Evolutionary conservation across 805 yeast species (phyloP).

Genomic region (Saturnispora besseyi): DNA sequence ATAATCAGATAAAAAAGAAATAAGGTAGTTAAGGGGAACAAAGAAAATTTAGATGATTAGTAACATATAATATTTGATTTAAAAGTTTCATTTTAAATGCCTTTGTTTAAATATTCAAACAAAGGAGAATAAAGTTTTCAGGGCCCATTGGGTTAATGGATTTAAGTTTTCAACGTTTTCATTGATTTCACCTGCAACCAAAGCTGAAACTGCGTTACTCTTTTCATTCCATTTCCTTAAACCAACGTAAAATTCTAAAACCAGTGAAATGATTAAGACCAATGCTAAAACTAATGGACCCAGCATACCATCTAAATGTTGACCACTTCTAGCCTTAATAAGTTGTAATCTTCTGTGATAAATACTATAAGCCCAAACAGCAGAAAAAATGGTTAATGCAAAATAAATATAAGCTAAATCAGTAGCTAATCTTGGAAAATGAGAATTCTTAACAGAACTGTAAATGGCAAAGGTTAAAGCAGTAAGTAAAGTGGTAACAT

Average conservation of each 20-base stretch:
- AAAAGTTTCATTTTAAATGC: too few species aligned
- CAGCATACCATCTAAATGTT: slow-evolving; percentile 78
- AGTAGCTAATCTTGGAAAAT: slow-evolving; percentile 55
- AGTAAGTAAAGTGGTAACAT: slow-evolving; percentile 75
- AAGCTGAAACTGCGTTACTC: slow-evolving; percentile 12
- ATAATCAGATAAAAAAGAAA: not conserved
- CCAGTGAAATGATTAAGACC: slow-evolving; percentile 57
- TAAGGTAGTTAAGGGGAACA: not conserved
- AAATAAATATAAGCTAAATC: slow-evolving; percentile 72
- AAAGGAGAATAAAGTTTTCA: slow-evolving; percentile 20
- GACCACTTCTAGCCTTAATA: slow-evolving; percentile 74
- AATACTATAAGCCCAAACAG: slow-evolving; percentile 81
- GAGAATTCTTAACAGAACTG: slow-evolving; percentile 61
- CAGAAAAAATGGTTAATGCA: slow-evolving; percentile 70
- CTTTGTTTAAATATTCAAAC: slow-evolving; percentile 3
- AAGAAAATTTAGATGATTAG: not conserved
- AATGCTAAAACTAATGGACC: slow-evolving; percentile 80
- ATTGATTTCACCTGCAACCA: slow-evolving; percentile 7
- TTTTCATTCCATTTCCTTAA: slow-evolving; percentile 30
- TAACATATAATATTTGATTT: too few species aligned
- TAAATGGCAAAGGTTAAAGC: slow-evolving; percentile 75
- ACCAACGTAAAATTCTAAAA: slow-evolving; percentile 66
- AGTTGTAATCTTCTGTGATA: slow-evolving; percentile 62
- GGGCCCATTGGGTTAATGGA: slow-evolving; percentile 20
- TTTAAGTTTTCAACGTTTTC: slow-evolving; percentile 19